Base-by-base conservation (phyloP, 345 rosid species). In the Laguncularia racemosa region DNA sequence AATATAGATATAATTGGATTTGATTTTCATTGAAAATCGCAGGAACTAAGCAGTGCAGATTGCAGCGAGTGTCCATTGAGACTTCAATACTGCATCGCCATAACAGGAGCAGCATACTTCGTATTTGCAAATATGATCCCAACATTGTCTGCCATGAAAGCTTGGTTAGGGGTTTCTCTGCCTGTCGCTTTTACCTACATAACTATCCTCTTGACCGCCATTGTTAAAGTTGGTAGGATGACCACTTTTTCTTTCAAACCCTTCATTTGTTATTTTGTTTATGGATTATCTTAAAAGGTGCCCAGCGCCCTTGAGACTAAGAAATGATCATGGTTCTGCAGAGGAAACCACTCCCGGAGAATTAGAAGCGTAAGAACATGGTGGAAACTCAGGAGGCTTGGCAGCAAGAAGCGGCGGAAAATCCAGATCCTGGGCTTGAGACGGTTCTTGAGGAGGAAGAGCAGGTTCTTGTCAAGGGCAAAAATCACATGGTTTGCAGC, bases 71-170 rank as follows among this genome's bases (percentile, higher is more conserved):
- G 55, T 58, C 64, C 75, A 12, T 19, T 62, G 53, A 70, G 73
- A 64, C 69, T 74, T 13, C 78, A 70, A 16, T 60, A 70, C 17
- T 67, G n/a, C 50, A 60, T 74, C 12, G 15, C 44, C 50, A 26
- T 74, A 15, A 60, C 72, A 3, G 78, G 78, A 45, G 53, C 65
- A 12, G 63, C 72, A 48, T 67, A 55, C 53, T 63, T 64, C 58
- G 3, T 26, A 16, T 67, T 70, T 52, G 61, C 78, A 38, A 58
- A 15, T 53, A 53, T 50, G 19, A 50, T 53, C 40, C 75, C 75
- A 44, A 71, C 74, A 45, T 55, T 74, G 58, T 74, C 75, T 3
- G 75, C 75, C 6, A 63, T 67, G 64, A 33, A 72, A 54, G 46
- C 58, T 28, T 74, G 78, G 75, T 48, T 74, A 46, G 64, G 46